A percentile compares a stretch with the other conserved stretches of the same genome.
These are phyloP conservation scores for Globisporangium recalcitrans DNA, from an alignment of 352 stramenopile species.

Conservation along the genomic window DNA sequence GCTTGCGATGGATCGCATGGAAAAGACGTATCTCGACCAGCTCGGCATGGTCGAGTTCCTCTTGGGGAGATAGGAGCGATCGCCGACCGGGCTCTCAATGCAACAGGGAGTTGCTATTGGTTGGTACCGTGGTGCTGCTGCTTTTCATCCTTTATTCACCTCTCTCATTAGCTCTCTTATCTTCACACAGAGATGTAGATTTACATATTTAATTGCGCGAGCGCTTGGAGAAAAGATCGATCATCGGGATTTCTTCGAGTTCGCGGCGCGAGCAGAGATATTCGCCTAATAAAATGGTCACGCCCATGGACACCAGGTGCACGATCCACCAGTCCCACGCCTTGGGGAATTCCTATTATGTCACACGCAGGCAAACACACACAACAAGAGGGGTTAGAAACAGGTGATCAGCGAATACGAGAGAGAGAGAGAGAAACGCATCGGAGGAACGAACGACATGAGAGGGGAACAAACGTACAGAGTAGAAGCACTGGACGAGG, in stretches of 20 bases:
- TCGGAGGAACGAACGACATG: not conserved
- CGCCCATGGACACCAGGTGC: constrained; percentile 51
- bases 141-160: constrained; percentile 1
- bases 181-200: not conserved
- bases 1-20: constrained; percentile 62
- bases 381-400: not conserved
- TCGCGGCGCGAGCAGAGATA: constrained; percentile 85
- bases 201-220: constrained; percentile 37
- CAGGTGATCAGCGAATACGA: not conserved
- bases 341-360: constrained; percentile 67
- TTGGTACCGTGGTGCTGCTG: too few relatives aligned
- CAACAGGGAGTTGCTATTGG: not conserved
- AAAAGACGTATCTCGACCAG: constrained; percentile 62
- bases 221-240: constrained; percentile 77
- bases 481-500: constrained; percentile 78
- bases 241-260: constrained; percentile 86
- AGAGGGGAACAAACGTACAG: constrained; percentile 36
- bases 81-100: not conserved
- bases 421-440: not conserved
- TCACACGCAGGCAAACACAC: not conserved
- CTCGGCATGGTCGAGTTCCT: constrained; percentile 65
- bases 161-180: not conserved
- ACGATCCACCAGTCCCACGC: constrained; percentile 87
- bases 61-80: constrained; percentile 19
- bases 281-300: constrained; percentile 83